Evolutionary conservation across 768 basidiomycete genomes (phyloP).

Genomic region (Mycena sanguinolenta): DNA sequence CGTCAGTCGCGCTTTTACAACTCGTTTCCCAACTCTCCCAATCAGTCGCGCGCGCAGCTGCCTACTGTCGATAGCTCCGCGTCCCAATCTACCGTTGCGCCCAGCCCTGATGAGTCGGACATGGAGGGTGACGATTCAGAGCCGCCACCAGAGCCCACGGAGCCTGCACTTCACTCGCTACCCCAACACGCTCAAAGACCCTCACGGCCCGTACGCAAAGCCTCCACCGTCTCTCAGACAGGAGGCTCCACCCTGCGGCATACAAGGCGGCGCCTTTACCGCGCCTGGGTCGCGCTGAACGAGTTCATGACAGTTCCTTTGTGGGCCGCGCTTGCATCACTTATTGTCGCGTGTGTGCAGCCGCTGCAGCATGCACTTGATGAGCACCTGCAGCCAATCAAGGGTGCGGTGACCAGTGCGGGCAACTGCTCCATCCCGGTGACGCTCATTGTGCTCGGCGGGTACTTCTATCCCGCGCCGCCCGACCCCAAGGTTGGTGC

Average conservation of each 20-base stretch:
- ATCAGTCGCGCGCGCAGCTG: slow-evolving; percentile 53
- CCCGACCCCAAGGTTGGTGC: slow-evolving; percentile 9
- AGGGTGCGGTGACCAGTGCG: slow-evolving; percentile 73
- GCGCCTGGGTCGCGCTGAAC: slow-evolving; percentile 59
- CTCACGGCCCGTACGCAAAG: slow-evolving; percentile 15
- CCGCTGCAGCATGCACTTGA: slow-evolving; percentile 83
- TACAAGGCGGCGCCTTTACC: slow-evolving; percentile 40
- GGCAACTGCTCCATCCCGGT: slow-evolving; percentile 89
- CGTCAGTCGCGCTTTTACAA: slow-evolving; percentile 65
- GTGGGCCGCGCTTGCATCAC: slow-evolving; percentile 80
- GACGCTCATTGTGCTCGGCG: slow-evolving; percentile 92
- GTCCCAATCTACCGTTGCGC: slow-evolving; percentile 34
- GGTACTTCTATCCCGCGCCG: slow-evolving; percentile 81
- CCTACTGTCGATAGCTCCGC: slow-evolving; percentile 42
- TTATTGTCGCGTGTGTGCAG: slow-evolving; percentile 82
- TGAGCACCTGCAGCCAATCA: slow-evolving; percentile 72
- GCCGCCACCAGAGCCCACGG: background rate
- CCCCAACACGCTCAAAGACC: background rate
- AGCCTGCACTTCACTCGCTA: slow-evolving; percentile 6
- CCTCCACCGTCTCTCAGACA: slow-evolving; percentile 22
- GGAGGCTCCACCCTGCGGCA: slow-evolving; percentile 37
- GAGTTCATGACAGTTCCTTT: slow-evolving; percentile 92
- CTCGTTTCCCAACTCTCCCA: slow-evolving; percentile 75
- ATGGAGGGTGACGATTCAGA: slow-evolving; percentile 43
- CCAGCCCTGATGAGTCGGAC: slow-evolving; percentile 39